Percentiles rank a stretch among this genome's conserved stretches.
These are phyloP conservation scores for Camellia granthamiana DNA, from an alignment of 148 eudicot genomes.

Conservation along the genomic window DNA sequence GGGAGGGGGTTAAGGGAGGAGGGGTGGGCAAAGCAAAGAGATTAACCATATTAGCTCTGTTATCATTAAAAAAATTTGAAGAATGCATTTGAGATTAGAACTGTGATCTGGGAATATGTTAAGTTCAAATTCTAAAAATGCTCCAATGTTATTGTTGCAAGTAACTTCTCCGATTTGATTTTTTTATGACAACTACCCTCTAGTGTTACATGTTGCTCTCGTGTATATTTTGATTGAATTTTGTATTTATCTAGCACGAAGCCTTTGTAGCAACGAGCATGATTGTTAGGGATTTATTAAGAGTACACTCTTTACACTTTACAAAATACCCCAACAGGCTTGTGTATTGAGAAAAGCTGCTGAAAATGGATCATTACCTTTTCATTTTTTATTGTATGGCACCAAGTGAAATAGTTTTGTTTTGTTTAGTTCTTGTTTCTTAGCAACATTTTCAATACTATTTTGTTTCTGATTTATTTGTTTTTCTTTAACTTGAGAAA, in stretches of 20 bases:
- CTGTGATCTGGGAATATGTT: no score
- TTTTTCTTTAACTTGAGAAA: not conserved
- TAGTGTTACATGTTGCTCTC: not conserved
- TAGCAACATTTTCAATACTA: not conserved
- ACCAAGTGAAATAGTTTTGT: not conserved
- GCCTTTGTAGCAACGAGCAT: not conserved
- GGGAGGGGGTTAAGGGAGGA: no score
- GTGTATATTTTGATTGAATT: not conserved
- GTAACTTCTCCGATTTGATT: no score
- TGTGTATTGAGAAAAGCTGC: not conserved
- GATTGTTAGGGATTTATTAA: not conserved
- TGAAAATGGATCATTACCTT: not conserved
- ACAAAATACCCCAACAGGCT: not conserved
- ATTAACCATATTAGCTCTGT: no score
- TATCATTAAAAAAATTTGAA: no score
- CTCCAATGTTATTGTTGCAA: no score
- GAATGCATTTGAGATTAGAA: no score
- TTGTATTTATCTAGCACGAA: not conserved
- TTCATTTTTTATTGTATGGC: not conserved
- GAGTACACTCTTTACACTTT: not conserved
- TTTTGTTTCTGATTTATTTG: not conserved
- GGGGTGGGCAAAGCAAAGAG: no score
- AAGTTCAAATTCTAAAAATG: no score
- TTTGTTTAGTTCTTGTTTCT: not conserved
- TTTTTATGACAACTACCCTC: no score